Conservation (phyloP, 805 yeast genomes). For the Metschnikowia gelsemii region DNA sequence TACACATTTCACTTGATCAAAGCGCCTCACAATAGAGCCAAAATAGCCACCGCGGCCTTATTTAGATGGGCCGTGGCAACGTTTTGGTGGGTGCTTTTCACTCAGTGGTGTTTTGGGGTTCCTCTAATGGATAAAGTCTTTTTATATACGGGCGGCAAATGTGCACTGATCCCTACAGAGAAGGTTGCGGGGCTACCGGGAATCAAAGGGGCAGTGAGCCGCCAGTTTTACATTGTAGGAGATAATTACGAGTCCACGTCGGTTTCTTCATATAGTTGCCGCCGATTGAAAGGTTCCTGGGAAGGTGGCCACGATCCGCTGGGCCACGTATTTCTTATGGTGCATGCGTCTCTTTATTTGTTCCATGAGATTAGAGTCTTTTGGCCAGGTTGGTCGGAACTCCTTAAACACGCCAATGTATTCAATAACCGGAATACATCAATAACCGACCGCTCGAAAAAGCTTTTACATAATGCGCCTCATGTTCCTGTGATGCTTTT, state of each 20-base stretch:
- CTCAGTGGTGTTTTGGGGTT: constrained; percentile 83
- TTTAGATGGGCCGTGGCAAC: constrained; percentile 57
- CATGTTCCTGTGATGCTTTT: constrained; percentile 27
- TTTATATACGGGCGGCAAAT: constrained; percentile 77
- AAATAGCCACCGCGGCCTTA: constrained; percentile 21
- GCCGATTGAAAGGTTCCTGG: constrained; percentile 52
- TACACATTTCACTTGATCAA: constrained; percentile 20
- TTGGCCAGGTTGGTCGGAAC: constrained; percentile 30
- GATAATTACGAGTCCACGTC: constrained; percentile 19
- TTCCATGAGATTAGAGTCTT: constrained; percentile 57
- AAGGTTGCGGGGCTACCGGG: constrained; percentile 7
- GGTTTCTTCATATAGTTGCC: constrained; percentile 37
- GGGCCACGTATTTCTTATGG: constrained; percentile 84
- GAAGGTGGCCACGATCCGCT: constrained; percentile 97
- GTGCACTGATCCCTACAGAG: constrained; percentile 36
- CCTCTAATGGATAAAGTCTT: constrained; percentile 91
- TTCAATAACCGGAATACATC: background rate
- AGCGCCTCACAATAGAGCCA: background rate
- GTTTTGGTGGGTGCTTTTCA: constrained; percentile 78
- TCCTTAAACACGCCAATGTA: background rate
- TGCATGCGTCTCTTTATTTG: constrained; percentile 63
- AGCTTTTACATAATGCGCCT: constrained; percentile 16
- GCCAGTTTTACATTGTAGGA: constrained; percentile 10
- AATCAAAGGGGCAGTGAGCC: background rate
- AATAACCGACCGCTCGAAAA: background rate